Percentiles rank a stretch among this genome's conserved stretches.
phyloP scores from a whole-genome alignment of 2,329 filamentous ascomycete genomes.

The Aspergillus sp. region DNA sequence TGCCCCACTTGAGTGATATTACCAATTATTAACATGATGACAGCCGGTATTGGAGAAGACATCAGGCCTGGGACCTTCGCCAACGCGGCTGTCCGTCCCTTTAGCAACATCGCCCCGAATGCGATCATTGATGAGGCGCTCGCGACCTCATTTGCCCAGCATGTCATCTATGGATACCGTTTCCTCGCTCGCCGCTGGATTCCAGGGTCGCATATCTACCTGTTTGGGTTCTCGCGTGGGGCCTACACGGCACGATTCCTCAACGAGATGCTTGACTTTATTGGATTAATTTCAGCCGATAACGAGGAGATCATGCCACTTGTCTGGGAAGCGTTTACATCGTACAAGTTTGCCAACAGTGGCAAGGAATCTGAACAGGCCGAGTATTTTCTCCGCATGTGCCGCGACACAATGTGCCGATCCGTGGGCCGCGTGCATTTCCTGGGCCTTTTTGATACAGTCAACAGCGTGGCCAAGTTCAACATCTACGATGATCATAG shows the following conservation, averaged over 20 bases:
- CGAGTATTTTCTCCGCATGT: conserved; percentile 7
- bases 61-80: conserved; percentile 15
- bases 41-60: conserved; percentile 25
- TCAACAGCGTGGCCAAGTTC: conserved; percentile 29
- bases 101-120: conserved; percentile 9
- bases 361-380: conserved; percentile 8
- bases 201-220: conserved; percentile 21
- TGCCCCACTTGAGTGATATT: neutral
- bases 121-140: conserved; percentile 19
- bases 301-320: conserved; percentile 26
- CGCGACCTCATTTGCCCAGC: conserved; percentile 22
- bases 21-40: neutral
- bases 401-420: conserved; percentile 24
- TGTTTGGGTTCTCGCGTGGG: conserved; percentile 30
- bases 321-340: conserved; percentile 20
- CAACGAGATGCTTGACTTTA: conserved; percentile 26
- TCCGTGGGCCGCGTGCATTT: conserved; percentile 22
- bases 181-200: conserved; percentile 24
- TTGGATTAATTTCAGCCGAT: conserved; percentile 22
- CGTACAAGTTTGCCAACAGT: conserved; percentile 19
- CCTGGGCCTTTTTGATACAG: conserved; percentile 30
- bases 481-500: conserved; percentile 16
- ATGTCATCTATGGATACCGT: conserved; percentile 25
- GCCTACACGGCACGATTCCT: conserved; percentile 29
- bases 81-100: conserved; percentile 16